Evolutionary conservation across 257 asterid species (phyloP).

Genomic region (Nicotiana tabacum): DNA sequence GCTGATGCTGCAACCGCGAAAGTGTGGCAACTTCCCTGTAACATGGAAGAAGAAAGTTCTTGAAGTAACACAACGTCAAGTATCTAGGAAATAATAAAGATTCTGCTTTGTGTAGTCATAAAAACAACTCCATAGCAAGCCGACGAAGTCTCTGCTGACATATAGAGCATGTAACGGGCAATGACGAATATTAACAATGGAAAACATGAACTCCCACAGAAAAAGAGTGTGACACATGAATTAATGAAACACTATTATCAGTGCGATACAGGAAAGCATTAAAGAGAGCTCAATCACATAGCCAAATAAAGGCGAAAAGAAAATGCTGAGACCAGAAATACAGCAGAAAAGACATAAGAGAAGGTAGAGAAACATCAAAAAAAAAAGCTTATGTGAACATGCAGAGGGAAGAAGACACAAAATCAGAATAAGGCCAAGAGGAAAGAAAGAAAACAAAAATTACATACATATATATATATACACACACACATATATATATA

Average conservation of each 20-base stretch:
- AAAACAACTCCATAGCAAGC: neutral
- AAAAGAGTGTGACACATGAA: too few species aligned
- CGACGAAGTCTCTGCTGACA: neutral
- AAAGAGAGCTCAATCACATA: too few species aligned
- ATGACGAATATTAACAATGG: neutral
- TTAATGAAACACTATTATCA: too few species aligned
- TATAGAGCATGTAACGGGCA: neutral
- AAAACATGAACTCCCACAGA: neutral
- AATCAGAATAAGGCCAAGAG: neutral
- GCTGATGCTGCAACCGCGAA: conserved; percentile 93
- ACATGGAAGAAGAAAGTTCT: conserved; percentile 13
- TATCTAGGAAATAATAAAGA: neutral
- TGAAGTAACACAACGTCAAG: neutral
- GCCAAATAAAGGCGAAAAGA: too few species aligned
- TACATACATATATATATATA: too few species aligned
- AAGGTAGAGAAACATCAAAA: neutral
- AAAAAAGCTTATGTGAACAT: neutral
- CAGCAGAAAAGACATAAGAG: too few species aligned
- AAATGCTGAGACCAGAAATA: too few species aligned
- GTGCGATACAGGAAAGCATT: too few species aligned
- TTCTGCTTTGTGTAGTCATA: neutral
- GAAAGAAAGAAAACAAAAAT: neutral
- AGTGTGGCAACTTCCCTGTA: conserved; percentile 95
- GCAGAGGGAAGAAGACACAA: neutral
- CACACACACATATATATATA: too few species aligned